A percentile compares a stretch with the other conserved stretches of the same genome.
Conservation (phyloP, 495 filamentous ascomycete genomes). For the Rhizodiscina lignyota region DNA sequence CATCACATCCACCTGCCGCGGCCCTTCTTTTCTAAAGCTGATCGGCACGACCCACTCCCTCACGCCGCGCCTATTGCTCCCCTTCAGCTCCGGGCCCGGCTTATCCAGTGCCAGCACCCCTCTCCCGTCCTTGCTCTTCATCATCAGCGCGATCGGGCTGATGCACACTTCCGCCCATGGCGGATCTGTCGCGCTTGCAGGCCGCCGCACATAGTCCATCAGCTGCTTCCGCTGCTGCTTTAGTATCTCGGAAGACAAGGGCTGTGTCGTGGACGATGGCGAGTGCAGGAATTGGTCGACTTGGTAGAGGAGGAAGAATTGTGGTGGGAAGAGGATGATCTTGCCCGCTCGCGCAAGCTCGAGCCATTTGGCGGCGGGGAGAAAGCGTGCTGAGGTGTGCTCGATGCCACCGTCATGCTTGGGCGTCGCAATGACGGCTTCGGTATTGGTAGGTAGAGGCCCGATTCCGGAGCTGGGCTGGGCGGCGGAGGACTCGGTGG, state of each 20-base stretch:
- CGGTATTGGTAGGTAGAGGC: constrained; percentile 9
- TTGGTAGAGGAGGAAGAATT: constrained; percentile 60
- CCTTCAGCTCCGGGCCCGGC: constrained; percentile 54
- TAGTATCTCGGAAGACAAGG: constrained; percentile 25
- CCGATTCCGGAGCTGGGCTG: constrained; percentile 9
- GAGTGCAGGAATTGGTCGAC: constrained; percentile 40
- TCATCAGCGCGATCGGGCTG: constrained; percentile 37
- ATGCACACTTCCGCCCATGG: constrained; percentile 71
- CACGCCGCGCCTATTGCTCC: constrained; percentile 46
- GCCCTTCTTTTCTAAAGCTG: constrained; percentile 31
- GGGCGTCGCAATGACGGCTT: constrained; percentile 35
- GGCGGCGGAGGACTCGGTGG: constrained; percentile 21
- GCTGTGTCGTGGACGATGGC: constrained; percentile 19
- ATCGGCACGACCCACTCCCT: constrained; percentile 58
- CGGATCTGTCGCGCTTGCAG: constrained; percentile 27
- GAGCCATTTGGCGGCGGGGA: constrained; percentile 53
- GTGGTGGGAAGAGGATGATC: constrained; percentile 80
- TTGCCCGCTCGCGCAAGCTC: constrained; percentile 38
- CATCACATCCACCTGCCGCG: constrained; percentile 20
- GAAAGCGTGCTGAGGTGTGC: constrained; percentile 65
- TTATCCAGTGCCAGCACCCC: constrained; percentile 51
- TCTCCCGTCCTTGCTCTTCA: constrained; percentile 30
- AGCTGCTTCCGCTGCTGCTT: constrained; percentile 38
- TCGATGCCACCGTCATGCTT: constrained; percentile 76
- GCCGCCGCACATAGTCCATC: constrained; percentile 33